Conservation (phyloP, 192 early-diverging fungal species). For the Rhizophagus sp. region DNA sequence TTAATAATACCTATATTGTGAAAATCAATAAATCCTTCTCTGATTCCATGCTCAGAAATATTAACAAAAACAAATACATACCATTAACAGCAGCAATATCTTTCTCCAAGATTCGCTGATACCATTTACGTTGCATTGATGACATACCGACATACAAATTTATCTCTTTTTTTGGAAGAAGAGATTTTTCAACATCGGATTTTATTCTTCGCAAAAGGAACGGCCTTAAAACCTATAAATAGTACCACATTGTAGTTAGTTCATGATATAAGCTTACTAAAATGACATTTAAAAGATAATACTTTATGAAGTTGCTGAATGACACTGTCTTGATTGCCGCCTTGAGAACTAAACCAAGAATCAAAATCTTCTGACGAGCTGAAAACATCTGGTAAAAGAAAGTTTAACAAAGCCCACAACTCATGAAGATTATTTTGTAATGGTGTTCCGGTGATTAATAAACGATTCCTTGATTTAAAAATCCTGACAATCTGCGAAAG, state of each 20-base stretch:
- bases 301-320: conserved; percentile 63
- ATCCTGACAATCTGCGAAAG: conserved; percentile 93
- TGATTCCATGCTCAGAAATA: not conserved
- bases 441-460: conserved; percentile 94
- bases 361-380: conserved; percentile 92
- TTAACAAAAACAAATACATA: conserved; percentile 18
- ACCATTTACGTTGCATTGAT: conserved; percentile 96
- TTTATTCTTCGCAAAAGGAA: conserved; percentile 93
- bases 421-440: conserved; percentile 98
- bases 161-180: conserved; percentile 92
- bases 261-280: not conserved
- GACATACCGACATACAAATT: conserved; percentile 93
- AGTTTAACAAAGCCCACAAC: conserved; percentile 98
- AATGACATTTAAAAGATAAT: not conserved
- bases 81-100: conserved; percentile 98
- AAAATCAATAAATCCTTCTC: not conserved
- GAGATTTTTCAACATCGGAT: conserved; percentile 93
- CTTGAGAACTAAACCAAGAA: conserved; percentile 84
- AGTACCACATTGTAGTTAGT: not conserved
- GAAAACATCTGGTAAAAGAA: conserved; percentile 96
- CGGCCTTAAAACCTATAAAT: conserved; percentile 63
- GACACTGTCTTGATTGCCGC: conserved; percentile 71
- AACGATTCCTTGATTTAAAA: conserved; percentile 82
- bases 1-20: conserved; percentile 47
- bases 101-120: conserved; percentile 92